Conservation (phyloP, 176 grass and related monocot species). For the Paspalum vaginatum region DNA sequence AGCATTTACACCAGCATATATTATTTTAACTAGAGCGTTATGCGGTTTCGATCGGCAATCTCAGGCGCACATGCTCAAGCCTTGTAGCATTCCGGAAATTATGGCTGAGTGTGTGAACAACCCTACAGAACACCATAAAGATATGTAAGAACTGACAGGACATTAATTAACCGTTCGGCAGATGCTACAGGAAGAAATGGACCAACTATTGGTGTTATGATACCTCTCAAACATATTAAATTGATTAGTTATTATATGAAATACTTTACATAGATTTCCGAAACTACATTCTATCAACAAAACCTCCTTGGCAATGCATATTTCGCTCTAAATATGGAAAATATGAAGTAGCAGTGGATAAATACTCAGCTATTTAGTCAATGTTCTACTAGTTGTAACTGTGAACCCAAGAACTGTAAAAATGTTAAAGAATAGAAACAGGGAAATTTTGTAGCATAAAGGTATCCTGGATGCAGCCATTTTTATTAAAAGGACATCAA, state of each 20-base stretch:
- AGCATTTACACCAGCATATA: conserved; percentile 98
- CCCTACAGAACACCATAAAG: conserved; percentile 52
- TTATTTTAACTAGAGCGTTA: conserved; percentile 75
- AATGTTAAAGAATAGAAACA: conserved; percentile 4
- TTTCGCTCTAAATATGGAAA: neutral
- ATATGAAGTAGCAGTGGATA: neutral
- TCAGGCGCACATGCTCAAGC: conserved; percentile 60
- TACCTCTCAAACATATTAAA: neutral
- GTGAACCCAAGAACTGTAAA: conserved; percentile 12
- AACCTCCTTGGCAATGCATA: neutral
- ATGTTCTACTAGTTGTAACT: neutral
- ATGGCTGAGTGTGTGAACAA: conserved; percentile 85
- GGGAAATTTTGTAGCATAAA: neutral
- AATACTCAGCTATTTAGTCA: conserved; percentile 11
- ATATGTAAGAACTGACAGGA: conserved; percentile 24
- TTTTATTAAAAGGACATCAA: neutral
- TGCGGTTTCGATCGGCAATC: conserved; percentile 70
- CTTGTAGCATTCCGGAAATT: conserved; percentile 81
- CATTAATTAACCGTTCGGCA: neutral
- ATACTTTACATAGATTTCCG: neutral
- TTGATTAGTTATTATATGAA: conserved; percentile 1
- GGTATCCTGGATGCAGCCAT: neutral
- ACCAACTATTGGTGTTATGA: neutral
- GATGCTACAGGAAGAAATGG: neutral
- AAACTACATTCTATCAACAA: neutral